These are phyloP conservation scores for Leccinum disarticulatum DNA, from an alignment of 768 basidiomycete species.

Conservation along the genomic window DNA sequence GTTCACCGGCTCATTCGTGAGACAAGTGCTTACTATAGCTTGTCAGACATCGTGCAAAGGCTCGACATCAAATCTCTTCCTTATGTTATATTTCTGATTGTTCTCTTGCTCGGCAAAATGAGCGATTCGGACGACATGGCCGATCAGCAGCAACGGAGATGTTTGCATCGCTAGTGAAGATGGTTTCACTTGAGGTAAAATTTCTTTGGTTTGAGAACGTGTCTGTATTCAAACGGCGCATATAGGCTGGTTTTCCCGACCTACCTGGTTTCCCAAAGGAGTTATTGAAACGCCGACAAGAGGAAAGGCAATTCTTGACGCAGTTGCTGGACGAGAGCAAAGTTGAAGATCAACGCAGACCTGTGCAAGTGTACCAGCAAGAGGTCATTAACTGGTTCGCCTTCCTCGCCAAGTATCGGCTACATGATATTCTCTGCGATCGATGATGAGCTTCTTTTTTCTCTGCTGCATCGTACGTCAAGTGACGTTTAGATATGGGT, in stretches of 20 bases:
- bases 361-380: conserved; percentile 91
- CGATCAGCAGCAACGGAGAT: conserved; percentile 95
- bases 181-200: conserved; percentile 93
- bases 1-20: neutral
- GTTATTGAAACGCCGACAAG: conserved; percentile 78
- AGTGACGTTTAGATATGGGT: conserved; percentile 79
- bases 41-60: conserved; percentile 84
- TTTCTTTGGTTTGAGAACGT: neutral
- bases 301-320: conserved; percentile 87
- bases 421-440: conserved; percentile 97
- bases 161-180: conserved; percentile 95
- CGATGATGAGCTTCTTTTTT: conserved; percentile 61
- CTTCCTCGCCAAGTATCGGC: conserved; percentile 94
- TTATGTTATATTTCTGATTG: conserved; percentile 95
- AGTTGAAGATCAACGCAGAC: conserved; percentile 92
- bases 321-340: conserved; percentile 95
- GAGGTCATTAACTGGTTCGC: conserved; percentile 99
- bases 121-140: conserved; percentile 85
- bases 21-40: conserved; percentile 13
- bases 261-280: conserved; percentile 90
- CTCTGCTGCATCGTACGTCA: conserved; percentile 19
- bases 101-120: conserved; percentile 96
- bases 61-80: conserved; percentile 94
- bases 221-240: neutral
- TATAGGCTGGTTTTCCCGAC: conserved; percentile 90